phyloP scores from a whole-genome alignment of 129 eudicot genomes.

The Helichrysum umbraculigerum region DNA sequence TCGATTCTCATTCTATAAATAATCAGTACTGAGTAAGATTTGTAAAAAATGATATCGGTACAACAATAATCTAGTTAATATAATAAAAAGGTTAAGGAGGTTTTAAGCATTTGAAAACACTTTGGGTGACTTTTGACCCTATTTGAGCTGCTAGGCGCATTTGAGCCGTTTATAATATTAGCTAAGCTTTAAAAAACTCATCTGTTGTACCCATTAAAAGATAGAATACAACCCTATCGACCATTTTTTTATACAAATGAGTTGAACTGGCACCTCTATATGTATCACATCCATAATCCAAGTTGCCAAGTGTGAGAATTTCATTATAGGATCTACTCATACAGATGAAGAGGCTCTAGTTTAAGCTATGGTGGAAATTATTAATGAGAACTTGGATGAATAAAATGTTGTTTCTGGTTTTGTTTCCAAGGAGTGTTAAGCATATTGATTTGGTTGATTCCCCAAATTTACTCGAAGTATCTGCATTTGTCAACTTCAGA shows the following conservation, averaged over 20 bases:
- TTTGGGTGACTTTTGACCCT: not conserved
- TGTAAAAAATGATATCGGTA: not conserved
- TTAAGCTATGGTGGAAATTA: not conserved
- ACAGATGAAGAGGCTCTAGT: conserved; percentile 1
- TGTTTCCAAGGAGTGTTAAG: conserved; percentile 2
- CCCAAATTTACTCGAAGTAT: not conserved
- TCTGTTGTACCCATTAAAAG: not conserved
- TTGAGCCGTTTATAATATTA: not conserved
- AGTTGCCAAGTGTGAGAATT: not conserved
- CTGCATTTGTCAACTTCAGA: not conserved
- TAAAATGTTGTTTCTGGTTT: not conserved
- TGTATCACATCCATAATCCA: not conserved
- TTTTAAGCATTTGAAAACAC: conserved; percentile 3
- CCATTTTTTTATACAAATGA: not conserved
- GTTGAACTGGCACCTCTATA: not conserved
- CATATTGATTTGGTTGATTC: conserved; percentile 13
- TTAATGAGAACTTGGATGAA: not conserved
- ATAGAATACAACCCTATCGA: not conserved
- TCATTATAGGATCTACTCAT: conserved; percentile 2
- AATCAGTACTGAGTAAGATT: not conserved
- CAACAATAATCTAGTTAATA: not conserved
- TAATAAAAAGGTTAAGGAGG: not conserved
- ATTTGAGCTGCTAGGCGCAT: not conserved
- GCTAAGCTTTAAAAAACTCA: not conserved
- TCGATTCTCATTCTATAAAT: not conserved